phyloP scores from a whole-genome alignment of 2,329 filamentous ascomycete genomes.

The Diplodia mutila region DNA sequence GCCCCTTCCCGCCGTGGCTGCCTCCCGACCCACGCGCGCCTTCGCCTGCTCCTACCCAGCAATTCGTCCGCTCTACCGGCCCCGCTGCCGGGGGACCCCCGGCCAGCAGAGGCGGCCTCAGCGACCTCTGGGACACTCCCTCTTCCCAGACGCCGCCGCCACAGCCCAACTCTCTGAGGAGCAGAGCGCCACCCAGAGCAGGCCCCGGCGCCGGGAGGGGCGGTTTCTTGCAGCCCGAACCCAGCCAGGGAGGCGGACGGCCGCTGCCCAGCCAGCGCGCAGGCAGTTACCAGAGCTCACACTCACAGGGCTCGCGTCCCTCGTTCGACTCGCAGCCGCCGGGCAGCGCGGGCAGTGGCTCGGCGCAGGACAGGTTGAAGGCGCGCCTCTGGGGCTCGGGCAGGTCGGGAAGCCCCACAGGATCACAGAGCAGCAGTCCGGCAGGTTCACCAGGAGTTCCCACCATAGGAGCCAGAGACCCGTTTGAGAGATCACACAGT shows the following conservation, averaged over 20 bases:
- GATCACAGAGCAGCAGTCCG: constrained; percentile 22
- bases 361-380: constrained; percentile 80
- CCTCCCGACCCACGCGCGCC: constrained; percentile 84
- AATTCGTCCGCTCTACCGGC: constrained; percentile 49
- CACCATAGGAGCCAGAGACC: constrained; percentile 29
- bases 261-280: constrained; percentile 73
- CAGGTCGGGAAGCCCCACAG: constrained; percentile 60
- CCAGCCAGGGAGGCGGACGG: constrained; percentile 48
- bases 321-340: constrained; percentile 44
- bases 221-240: constrained; percentile 32
- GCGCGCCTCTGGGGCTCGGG: constrained; percentile 75
- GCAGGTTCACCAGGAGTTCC: constrained; percentile 24
- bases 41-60: constrained; percentile 52
- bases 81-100: constrained; percentile 36
- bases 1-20: constrained; percentile 81
- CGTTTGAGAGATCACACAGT: constrained; percentile 34
- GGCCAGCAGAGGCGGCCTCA: constrained; percentile 53
- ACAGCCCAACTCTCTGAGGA: constrained; percentile 48
- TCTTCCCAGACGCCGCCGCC: constrained; percentile 43
- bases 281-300: constrained; percentile 71
- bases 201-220: constrained; percentile 42
- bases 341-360: constrained; percentile 47
- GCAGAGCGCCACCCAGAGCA: constrained; percentile 49
- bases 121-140: constrained; percentile 62
- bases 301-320: constrained; percentile 33